These are phyloP conservation scores for Benincasa hispida DNA, from an alignment of 306 rosid species.

Conservation along the genomic window DNA sequence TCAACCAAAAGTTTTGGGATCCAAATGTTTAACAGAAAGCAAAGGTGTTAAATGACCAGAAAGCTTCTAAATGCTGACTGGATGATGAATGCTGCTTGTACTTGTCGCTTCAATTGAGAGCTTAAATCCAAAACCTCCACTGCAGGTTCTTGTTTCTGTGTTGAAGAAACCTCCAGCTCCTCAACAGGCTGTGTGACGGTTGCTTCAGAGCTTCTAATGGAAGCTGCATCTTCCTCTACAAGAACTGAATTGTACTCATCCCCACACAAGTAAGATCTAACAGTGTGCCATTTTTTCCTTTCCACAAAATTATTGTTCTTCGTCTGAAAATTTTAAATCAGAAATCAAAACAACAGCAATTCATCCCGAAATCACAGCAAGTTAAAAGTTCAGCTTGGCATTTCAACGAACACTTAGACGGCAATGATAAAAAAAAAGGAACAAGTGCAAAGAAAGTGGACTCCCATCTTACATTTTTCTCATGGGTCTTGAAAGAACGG, in stretches of 20 bases:
- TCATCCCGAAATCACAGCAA: background rate
- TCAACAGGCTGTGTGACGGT: slow-evolving; percentile 37
- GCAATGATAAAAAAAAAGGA: background rate
- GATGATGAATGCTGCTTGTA: slow-evolving; percentile 58
- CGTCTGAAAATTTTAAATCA: slow-evolving; percentile 22
- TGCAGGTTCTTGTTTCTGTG: slow-evolving; percentile 27
- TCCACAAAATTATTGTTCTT: slow-evolving; percentile 41
- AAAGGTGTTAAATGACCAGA: slow-evolving; percentile 30
- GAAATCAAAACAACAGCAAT: background rate
- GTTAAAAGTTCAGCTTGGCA: background rate
- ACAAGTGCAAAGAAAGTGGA: background rate
- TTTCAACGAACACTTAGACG: background rate
- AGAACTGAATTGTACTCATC: slow-evolving; percentile 63
- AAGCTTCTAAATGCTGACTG: slow-evolving; percentile 67
- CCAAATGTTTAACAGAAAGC: background rate
- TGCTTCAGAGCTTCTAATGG: slow-evolving; percentile 44
- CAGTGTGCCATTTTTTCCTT: slow-evolving; percentile 61
- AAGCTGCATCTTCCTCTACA: slow-evolving; percentile 65
- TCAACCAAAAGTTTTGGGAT: background rate
- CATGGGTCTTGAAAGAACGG: slow-evolving; percentile 28
- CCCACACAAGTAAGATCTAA: slow-evolving; percentile 81
- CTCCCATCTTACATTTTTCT: slow-evolving; percentile 45
- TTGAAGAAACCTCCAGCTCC: slow-evolving; percentile 7
- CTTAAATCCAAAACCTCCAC: slow-evolving; percentile 6
- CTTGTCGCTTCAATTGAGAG: slow-evolving; percentile 26